These are phyloP conservation scores for Salinomyces thailandicus DNA, from an alignment of 2,329 filamentous ascomycete genomes.

Conservation along the genomic window DNA sequence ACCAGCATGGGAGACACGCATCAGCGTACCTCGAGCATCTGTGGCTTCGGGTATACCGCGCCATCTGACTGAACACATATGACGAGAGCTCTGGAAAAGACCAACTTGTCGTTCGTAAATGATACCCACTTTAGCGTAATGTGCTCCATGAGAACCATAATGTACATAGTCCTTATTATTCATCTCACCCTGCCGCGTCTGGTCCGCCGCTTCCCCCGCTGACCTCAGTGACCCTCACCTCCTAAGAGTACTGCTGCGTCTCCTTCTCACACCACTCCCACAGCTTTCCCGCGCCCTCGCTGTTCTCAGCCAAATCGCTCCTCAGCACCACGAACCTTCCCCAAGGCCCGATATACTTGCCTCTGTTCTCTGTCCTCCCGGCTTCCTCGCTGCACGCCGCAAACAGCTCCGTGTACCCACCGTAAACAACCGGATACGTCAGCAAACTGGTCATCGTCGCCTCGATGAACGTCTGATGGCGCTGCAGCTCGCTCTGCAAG, in stretches of 20 bases:
- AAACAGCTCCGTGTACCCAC: slow-evolving; percentile 26
- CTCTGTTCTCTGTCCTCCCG: slow-evolving; percentile 16
- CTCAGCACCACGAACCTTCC: slow-evolving; percentile 22
- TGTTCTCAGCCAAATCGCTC: slow-evolving; percentile 22
- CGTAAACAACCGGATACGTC: slow-evolving; percentile 17
- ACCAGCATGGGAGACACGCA: too few relatives aligned
- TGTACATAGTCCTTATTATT: too few relatives aligned
- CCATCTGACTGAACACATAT: too few relatives aligned
- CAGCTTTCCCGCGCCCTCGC: slow-evolving; percentile 25
- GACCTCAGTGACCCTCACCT: too few relatives aligned
- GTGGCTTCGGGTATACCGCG: too few relatives aligned
- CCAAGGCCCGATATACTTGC: slow-evolving; percentile 26
- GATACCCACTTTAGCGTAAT: too few relatives aligned
- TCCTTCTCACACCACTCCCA: slow-evolving; percentile 34
- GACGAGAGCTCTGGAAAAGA: too few relatives aligned
- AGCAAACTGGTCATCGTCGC: slow-evolving; percentile 8
- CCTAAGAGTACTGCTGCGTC: slow-evolving; percentile 9
- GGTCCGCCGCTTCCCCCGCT: too few relatives aligned
- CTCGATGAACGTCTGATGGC: slow-evolving; percentile 13
- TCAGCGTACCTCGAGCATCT: too few relatives aligned
- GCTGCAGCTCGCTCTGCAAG: slow-evolving; percentile 20
- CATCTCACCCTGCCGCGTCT: too few relatives aligned
- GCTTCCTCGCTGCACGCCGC: slow-evolving; percentile 20
- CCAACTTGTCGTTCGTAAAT: too few relatives aligned
- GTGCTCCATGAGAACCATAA: too few relatives aligned